These are phyloP conservation scores for Linnemannia exigua DNA, from an alignment of 192 early-diverging fungal genomes.

Conservation along the genomic window DNA sequence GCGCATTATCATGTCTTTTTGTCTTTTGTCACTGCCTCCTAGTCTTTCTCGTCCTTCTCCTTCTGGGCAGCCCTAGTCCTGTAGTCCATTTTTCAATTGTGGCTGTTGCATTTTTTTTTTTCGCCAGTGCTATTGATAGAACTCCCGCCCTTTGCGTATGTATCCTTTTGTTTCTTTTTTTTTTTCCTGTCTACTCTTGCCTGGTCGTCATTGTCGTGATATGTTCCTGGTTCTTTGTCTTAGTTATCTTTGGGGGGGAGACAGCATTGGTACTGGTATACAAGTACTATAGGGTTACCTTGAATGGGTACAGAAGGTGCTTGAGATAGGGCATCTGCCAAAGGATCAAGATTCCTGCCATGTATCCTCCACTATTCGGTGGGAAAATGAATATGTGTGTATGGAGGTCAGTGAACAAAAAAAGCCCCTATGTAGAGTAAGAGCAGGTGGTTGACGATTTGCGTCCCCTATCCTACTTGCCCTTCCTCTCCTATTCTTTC, in stretches of 20 bases:
- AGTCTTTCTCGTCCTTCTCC: neutral
- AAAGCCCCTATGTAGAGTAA: neutral
- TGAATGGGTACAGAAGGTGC: constrained; percentile 93
- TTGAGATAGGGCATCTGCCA: constrained; percentile 93
- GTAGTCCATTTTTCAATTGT: neutral
- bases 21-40: neutral
- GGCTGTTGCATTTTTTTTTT: neutral
- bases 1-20: neutral
- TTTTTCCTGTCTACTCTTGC: neutral
- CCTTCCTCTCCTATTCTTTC: neutral
- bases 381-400: constrained; percentile 34
- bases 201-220: neutral
- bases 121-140: constrained; percentile 5
- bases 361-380: constrained; percentile 74
- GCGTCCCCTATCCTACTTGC: neutral
- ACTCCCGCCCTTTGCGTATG: neutral
- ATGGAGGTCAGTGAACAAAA: constrained; percentile 59
- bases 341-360: constrained; percentile 75
- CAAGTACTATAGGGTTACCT: constrained; percentile 60
- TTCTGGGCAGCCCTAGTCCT: neutral
- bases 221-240: neutral
- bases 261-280: neutral
- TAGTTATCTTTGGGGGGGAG: neutral
- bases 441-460: neutral
- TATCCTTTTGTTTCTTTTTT: neutral